Base-by-base conservation (phyloP, 495 filamentous ascomycete genomes). In the Hyaloscypha bicolor region DNA sequence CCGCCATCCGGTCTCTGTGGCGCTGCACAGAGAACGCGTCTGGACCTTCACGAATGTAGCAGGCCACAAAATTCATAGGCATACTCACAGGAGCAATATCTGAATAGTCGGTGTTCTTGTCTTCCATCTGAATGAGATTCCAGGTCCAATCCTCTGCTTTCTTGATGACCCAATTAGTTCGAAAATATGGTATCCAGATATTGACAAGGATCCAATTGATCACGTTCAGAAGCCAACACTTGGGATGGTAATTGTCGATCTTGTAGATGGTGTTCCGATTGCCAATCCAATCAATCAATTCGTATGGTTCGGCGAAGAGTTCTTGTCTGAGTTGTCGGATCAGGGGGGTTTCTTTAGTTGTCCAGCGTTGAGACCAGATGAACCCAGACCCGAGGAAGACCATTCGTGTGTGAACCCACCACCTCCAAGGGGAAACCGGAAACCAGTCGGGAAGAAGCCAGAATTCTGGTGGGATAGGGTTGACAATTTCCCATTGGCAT, bases 401-500 rank as follows among this genome's bases (percentile, higher is more conserved):
- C 75, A 90, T 87, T 19, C 95, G 92, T 77, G 97, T 97, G 68
- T 99, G 95, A 68, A 97, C 93, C 95, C 95, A 99, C 95, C 95
- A 99, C 56, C 93, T 83, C 95, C 96, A 98, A 0, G 96, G 95
- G 11, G 92, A 89, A 70, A 98, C 85, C 1, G 95, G 96, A 16
- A 94, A 87, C 94, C 95, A 98, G 76, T 98, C 93, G 2, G 95
- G 96, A 2, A 99, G 81, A 31, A 97, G 85, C 94, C 95, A 99
- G 51, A 98, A 72, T 78, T 99, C 95, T 1, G 95, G 90, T 5
- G 95, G 95, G 14, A 94, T 87, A 0, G 95, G 95, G 71, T 98
- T 98, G 70, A 98, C 93, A 65, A 92, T 90, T 63, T 97, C 92
- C 92, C 93, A 98, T 11, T 91, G 80, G 75, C 88, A 89, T 19